Conservation (phyloP, 2,329 filamentous ascomycete genomes). For the Domatiomyces catenatus region DNA sequence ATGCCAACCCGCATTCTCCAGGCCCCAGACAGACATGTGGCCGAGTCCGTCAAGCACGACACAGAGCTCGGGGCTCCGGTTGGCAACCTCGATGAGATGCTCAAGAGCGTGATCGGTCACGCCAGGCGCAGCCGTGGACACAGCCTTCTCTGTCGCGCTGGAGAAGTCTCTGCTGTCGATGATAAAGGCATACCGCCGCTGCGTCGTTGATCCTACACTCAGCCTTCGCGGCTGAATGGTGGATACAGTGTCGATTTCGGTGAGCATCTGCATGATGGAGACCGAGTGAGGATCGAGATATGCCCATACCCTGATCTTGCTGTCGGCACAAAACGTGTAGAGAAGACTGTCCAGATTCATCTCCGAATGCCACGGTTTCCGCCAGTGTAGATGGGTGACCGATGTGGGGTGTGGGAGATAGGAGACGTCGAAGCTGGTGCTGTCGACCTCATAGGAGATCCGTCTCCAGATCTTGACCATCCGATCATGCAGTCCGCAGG, state of each 20-base stretch:
- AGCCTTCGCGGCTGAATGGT: conserved; percentile 47
- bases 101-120: conserved; percentile 60
- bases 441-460: conserved; percentile 64
- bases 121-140: conserved; percentile 45
- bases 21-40: conserved; percentile 78
- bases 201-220: conserved; percentile 24
- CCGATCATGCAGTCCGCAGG: conserved; percentile 60
- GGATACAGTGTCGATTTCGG: conserved; percentile 57
- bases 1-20: conserved; percentile 71
- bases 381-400: conserved; percentile 78
- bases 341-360: conserved; percentile 73
- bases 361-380: conserved; percentile 58
- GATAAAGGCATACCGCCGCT: conserved; percentile 57
- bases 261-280: conserved; percentile 64
- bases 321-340: conserved; percentile 76
- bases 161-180: conserved; percentile 70
- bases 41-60: conserved; percentile 71
- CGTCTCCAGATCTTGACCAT: conserved; percentile 88
- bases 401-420: conserved; percentile 73
- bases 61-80: conserved; percentile 72
- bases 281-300: conserved; percentile 55
- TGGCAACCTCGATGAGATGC: conserved; percentile 72
- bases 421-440: conserved; percentile 75
- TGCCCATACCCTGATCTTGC: conserved; percentile 68
- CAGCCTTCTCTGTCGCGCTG: conserved; percentile 58